Conservation (phyloP, 2,329 filamentous ascomycete genomes). For the Cordyceps pruinosa region DNA sequence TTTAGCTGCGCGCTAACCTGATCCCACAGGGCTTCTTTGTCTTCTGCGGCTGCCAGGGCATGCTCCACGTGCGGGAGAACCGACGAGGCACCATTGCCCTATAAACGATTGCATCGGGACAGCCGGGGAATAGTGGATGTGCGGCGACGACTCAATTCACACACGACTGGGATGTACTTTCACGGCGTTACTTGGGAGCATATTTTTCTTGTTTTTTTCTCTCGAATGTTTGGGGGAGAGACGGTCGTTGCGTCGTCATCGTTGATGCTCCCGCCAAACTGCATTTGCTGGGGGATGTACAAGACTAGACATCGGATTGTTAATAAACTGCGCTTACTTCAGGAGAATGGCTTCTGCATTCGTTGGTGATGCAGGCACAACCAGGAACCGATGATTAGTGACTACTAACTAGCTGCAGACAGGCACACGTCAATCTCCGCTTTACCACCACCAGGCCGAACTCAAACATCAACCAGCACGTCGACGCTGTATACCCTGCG, state of each 20-base stretch:
- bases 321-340: not conserved
- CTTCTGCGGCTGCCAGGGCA: slow-evolving; percentile 85
- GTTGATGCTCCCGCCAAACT: not conserved
- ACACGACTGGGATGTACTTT: not conserved
- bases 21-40: slow-evolving; percentile 68
- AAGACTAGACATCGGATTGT: slow-evolving; percentile 1
- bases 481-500: not conserved
- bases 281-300: not conserved
- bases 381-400: not conserved
- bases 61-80: slow-evolving; percentile 76
- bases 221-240: not conserved
- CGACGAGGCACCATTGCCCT: slow-evolving; percentile 78
- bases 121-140: not conserved
- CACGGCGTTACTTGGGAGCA: slow-evolving; percentile 10
- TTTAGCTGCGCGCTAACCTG: not conserved
- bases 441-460: not conserved
- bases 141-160: not conserved
- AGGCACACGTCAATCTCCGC: too few relatives aligned
- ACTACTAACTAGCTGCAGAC: not conserved
- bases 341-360: not conserved
- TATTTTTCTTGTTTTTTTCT: not conserved
- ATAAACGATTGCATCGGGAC: slow-evolving; percentile 31
- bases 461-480: not conserved
- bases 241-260: not conserved
- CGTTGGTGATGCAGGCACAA: not conserved